These are phyloP conservation scores for Beta corolliflora DNA, from an alignment of 179 eudicot species.

Conservation along the genomic window DNA sequence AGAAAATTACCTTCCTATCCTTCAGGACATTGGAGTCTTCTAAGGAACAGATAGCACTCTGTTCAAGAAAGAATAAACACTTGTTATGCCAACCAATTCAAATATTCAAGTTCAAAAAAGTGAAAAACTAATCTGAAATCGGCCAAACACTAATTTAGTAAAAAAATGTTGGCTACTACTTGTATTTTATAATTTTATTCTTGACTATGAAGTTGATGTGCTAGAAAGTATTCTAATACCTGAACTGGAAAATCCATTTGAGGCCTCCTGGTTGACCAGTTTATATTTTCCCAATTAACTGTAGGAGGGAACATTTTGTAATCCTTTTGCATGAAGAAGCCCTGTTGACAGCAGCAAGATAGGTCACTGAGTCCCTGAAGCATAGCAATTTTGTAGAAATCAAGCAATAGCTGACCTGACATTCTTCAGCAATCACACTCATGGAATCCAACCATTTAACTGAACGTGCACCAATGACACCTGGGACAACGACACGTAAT, in stretches of 20 bases:
- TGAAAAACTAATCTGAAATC: not conserved
- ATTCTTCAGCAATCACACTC: constrained; percentile 76
- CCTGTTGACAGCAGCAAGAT: constrained; percentile 46
- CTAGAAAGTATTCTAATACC: constrained; percentile 39
- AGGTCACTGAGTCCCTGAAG: constrained; percentile 9
- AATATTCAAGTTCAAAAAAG: not conserved
- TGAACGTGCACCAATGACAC: constrained; percentile 98
- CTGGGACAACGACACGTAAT: constrained; percentile 87
- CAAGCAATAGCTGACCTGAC: constrained; percentile 57
- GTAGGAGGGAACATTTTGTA: constrained; percentile 97
- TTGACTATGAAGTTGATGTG: not conserved
- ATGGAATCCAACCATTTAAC: constrained; percentile 94
- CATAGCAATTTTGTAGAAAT: not conserved
- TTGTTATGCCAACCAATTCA: constrained; percentile 9
- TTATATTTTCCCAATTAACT: constrained; percentile 90
- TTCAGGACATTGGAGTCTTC: constrained; percentile 67
- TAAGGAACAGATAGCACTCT: constrained; percentile 88
- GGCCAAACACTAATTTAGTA: not conserved
- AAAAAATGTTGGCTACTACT: not conserved
- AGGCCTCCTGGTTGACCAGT: constrained; percentile 91
- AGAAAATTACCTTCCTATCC: constrained; percentile 69
- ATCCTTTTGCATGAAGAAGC: constrained; percentile 97
- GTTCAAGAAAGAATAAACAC: constrained; percentile 32
- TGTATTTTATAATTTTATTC: not conserved
- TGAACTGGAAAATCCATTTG: constrained; percentile 98